Percentiles rank a stretch among this genome's conserved stretches.
Conservation (phyloP, 495 filamentous ascomycete genomes). For the Bacidia rubella region DNA sequence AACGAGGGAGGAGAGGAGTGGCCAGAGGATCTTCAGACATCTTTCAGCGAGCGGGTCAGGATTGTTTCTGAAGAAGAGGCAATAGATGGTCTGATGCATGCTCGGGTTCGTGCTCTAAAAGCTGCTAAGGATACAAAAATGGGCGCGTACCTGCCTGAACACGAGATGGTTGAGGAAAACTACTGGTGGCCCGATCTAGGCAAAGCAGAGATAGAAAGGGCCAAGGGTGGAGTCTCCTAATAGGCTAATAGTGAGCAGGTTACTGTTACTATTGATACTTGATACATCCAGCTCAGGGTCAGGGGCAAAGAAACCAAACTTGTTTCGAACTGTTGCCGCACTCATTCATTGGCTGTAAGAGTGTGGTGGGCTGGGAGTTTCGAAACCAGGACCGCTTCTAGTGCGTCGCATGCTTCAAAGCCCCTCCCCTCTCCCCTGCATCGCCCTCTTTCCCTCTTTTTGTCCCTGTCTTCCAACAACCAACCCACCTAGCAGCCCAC, state of each 20-base stretch:
- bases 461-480: not conserved
- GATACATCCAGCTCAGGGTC: too few species aligned
- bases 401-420: not conserved
- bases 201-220: conserved; percentile 7
- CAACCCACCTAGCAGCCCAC: not conserved
- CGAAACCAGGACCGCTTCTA: too few species aligned
- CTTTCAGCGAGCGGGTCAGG: not conserved
- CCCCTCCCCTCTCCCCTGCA: not conserved
- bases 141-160: conserved; percentile 1
- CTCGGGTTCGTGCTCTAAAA: not conserved
- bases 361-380: too few species aligned
- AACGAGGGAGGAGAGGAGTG: not conserved
- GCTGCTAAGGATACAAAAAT: not conserved
- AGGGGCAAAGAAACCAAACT: too few species aligned
- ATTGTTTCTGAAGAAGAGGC: not conserved
- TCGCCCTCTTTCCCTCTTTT: not conserved
- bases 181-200: conserved; percentile 31
- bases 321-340: too few species aligned
- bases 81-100: not conserved
- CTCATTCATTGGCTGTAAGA: too few species aligned
- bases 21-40: too few species aligned
- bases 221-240: too few species aligned
- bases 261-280: too few species aligned
- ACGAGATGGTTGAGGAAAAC: conserved; percentile 26
- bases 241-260: too few species aligned